Percentiles rank a stretch among this genome's conserved stretches.
Conservation (phyloP, 1,284 basidiomycete genomes). For the Melampsora abietis-canadensis region DNA sequence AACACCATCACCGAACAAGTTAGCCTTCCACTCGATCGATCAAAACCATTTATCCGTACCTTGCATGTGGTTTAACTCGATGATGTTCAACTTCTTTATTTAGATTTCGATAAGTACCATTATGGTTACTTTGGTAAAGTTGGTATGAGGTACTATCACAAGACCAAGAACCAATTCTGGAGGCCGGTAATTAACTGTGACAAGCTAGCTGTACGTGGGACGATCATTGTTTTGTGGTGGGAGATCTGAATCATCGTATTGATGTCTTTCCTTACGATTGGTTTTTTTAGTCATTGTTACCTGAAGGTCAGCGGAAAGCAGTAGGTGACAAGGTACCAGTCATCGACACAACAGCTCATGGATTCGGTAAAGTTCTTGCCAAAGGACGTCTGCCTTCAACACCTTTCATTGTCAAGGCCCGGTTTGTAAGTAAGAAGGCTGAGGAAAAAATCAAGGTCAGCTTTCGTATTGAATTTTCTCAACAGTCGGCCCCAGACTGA, state of each 20-base stretch:
- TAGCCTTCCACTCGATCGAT: not conserved
- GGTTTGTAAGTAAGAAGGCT: conserved; percentile 81
- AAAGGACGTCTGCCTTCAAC: conserved; percentile 65
- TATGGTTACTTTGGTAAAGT: conserved; percentile 93
- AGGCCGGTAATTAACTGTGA: conserved; percentile 94
- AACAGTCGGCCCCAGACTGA: not conserved
- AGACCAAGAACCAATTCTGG: conserved; percentile 86
- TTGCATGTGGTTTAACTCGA: not conserved
- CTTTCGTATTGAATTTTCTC: not conserved
- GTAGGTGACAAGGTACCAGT: conserved; percentile 78
- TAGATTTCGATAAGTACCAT: conserved; percentile 69
- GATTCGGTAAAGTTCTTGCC: conserved; percentile 87
- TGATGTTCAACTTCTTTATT: not conserved
- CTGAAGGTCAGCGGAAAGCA: conserved; percentile 52
- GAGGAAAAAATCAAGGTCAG: conserved; percentile 67
- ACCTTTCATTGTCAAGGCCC: conserved; percentile 93
- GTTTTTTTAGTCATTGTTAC: conserved; percentile 21
- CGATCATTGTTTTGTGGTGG: not conserved
- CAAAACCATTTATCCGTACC: not conserved
- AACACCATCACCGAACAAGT: conserved; percentile 87
- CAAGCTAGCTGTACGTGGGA: conserved; percentile 60
- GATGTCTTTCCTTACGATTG: not conserved
- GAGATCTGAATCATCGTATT: not conserved
- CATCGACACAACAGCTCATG: conserved; percentile 77
- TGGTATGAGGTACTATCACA: conserved; percentile 94